A percentile compares a stretch with the other conserved stretches of the same genome.
Evolutionary conservation across 768 basidiomycete species (phyloP).

Genomic region (Lactarius quietus): DNA sequence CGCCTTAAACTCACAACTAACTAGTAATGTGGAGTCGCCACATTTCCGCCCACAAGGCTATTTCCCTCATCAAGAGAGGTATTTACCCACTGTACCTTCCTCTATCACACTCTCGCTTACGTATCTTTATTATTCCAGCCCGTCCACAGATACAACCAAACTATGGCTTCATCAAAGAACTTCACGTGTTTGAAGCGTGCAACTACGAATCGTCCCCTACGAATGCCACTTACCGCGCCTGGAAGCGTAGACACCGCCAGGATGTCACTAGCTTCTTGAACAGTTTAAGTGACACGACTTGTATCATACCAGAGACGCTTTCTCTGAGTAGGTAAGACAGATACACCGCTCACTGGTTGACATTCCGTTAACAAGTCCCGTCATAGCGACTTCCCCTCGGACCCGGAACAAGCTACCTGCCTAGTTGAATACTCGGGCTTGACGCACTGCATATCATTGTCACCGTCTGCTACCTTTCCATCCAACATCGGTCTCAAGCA

Average conservation of each 20-base stretch:
- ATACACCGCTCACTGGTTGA: neutral
- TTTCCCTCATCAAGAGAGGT: slow-evolving; percentile 39
- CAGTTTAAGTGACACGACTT: slow-evolving; percentile 48
- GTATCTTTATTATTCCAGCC: slow-evolving; percentile 28
- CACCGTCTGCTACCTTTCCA: slow-evolving; percentile 45
- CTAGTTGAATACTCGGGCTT: slow-evolving; percentile 49
- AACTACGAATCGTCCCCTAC: slow-evolving; percentile 42
- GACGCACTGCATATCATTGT: slow-evolving; percentile 52
- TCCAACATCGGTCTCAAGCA: slow-evolving; percentile 37
- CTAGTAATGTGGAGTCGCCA: slow-evolving; percentile 25
- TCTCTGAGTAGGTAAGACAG: slow-evolving; percentile 47
- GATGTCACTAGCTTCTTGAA: slow-evolving; percentile 53
- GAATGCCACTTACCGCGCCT: slow-evolving; percentile 48
- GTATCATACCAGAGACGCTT: slow-evolving; percentile 47
- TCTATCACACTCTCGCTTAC: slow-evolving; percentile 21
- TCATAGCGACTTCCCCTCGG: slow-evolving; percentile 53
- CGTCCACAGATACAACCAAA: slow-evolving; percentile 41
- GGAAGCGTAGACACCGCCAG: slow-evolving; percentile 54
- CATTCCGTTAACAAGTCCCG: slow-evolving; percentile 2
- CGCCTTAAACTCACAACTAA: neutral
- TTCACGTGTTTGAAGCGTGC: slow-evolving; percentile 52
- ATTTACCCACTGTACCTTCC: slow-evolving; percentile 2
- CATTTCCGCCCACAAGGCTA: slow-evolving; percentile 18
- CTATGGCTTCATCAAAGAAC: slow-evolving; percentile 55
- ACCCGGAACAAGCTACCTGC: slow-evolving; percentile 46